Evolutionary conservation across 1,139 yeast species (phyloP), one percentile per base, ranked within the genome.

Genomic region (Scheffersomyces quercinus): DNA sequence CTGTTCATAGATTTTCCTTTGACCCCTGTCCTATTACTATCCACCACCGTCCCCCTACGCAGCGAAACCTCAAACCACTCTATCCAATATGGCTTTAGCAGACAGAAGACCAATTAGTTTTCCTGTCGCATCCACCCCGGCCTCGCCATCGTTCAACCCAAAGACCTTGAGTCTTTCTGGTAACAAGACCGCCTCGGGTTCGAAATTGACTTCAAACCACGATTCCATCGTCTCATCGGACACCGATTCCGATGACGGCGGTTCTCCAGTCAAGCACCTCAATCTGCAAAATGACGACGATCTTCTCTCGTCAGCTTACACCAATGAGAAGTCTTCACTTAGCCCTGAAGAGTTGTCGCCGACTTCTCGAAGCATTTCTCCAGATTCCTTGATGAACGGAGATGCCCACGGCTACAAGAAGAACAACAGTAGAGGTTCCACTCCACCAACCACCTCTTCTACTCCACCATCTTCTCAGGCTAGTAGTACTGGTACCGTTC

Each of bases 71-170:
- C 32, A 20, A 14, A 15, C 5, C 15, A 14, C 4, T 16, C 10
- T 43, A 20, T 35, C 39, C 43, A 60, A 42, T 40, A 77, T 77
- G 82, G 82, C 82, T 46, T 69, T 77, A 65, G 80, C 82, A 53
- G 80, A 77, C 56, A 76, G 81, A 75, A 74, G 81, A 72, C 81
- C 82, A 38, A 69, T 75, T 49, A 77, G 75, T 39, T 62, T 73
- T 48, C 68, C 76, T 31, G 68, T 70, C 39, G 52, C 65, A 44
- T 62, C 73, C 26, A 56, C 71, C 15, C 67, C 73, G 13, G 66
- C 77, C 13, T 70, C 79, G 4, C 80, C 81, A 10, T 65, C 78
- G 8, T 77, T 70, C 55, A 68, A 71, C 53, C 74, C 81, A 14
- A 68, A 65, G 45, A 66, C 72, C 35, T 63, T 73, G 51, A 62